Evolutionary conservation across 1,139 yeast genomes (phyloP), one percentile per base, ranked within the genome.

Genomic region (Protomyces gravidus): DNA sequence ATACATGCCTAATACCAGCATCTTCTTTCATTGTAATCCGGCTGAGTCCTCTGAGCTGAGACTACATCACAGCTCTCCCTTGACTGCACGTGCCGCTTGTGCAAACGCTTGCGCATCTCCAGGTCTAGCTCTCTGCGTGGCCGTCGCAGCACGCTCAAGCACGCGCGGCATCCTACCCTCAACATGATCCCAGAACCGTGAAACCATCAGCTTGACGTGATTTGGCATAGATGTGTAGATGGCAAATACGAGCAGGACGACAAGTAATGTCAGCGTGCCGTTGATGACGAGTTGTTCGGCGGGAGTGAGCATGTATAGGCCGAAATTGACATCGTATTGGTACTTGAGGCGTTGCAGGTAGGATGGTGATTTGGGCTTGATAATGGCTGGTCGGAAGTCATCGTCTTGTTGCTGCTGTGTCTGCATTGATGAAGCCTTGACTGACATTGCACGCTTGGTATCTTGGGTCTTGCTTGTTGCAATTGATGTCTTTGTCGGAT

Each of bases 201-300:
- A 15, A 9, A 30, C 58, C 36, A 53, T 26, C 28, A 46, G 21
- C 26, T 50, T 32, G 9, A 47, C 58, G 21, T 53, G 58, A n/a
- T 25, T 53, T 21, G 58, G 58, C 58, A 53, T 53, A 11, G 58
- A 53, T 3, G 58, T 53, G 46, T 53, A 53, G 11, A 53, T 36
- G 26, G 58, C 58, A 25, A 53, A 53, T 13, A 46, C 23, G 6
- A 53, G 47, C 7, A 53, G 36, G 2, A 27, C 25, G 19, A 45
- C 33, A 46, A 53, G 36, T 25, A 42, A 15, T 1, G 45, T 11
- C n/a, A 53, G 51, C 5, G 58, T 53, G 11, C 36, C 19, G 28
- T 53, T 33, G 13, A 53, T 45, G 19, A 53, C 46, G 28, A 53
- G 36, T 26, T 53, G 47, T 26, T 53, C 58, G 17, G 50, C 50